Evolutionary conservation across 2,329 filamentous ascomycete genomes (phyloP).

Genomic region (Colletotrichum liaoningense): DNA sequence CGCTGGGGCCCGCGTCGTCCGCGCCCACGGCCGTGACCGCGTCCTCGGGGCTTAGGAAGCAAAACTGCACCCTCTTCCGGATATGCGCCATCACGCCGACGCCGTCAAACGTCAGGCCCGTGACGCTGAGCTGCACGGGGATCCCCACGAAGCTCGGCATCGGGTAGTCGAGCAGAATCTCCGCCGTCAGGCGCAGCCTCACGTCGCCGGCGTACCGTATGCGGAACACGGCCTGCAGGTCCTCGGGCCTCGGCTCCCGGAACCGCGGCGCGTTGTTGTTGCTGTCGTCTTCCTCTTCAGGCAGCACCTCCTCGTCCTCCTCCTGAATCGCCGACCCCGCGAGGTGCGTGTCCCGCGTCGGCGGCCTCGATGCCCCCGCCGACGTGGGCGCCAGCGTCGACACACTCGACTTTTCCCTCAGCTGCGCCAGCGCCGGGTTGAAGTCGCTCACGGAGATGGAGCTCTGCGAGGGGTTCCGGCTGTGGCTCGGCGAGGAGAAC

Average conservation of each 20-base stretch:
- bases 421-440: slow-evolving; percentile 37
- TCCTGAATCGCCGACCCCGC: slow-evolving; percentile 48
- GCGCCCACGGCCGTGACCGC: slow-evolving; percentile 77
- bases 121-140: slow-evolving; percentile 93
- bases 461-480: slow-evolving; percentile 58
- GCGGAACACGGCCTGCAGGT: slow-evolving; percentile 92
- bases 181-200: slow-evolving; percentile 88
- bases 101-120: slow-evolving; percentile 93
- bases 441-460: slow-evolving; percentile 60
- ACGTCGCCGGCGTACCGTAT: slow-evolving; percentile 91
- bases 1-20: slow-evolving; percentile 49
- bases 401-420: slow-evolving; percentile 71
- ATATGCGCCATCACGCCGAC: slow-evolving; percentile 94
- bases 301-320: slow-evolving; percentile 44
- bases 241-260: slow-evolving; percentile 82
- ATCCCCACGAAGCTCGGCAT: slow-evolving; percentile 99
- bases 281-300: slow-evolving; percentile 32
- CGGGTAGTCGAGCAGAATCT: slow-evolving; percentile 96
- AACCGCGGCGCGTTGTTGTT: slow-evolving; percentile 58
- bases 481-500: slow-evolving; percentile 48
- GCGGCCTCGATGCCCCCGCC: slow-evolving; percentile 64
- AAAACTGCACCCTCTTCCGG: slow-evolving; percentile 89
- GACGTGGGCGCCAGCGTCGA: slow-evolving; percentile 70
- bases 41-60: slow-evolving; percentile 93
- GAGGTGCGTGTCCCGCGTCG: slow-evolving; percentile 62